Evolutionary conservation across 768 basidiomycete genomes (phyloP), one percentile per base, ranked within the genome.

Genomic region (Pulveroboletus sp.): DNA sequence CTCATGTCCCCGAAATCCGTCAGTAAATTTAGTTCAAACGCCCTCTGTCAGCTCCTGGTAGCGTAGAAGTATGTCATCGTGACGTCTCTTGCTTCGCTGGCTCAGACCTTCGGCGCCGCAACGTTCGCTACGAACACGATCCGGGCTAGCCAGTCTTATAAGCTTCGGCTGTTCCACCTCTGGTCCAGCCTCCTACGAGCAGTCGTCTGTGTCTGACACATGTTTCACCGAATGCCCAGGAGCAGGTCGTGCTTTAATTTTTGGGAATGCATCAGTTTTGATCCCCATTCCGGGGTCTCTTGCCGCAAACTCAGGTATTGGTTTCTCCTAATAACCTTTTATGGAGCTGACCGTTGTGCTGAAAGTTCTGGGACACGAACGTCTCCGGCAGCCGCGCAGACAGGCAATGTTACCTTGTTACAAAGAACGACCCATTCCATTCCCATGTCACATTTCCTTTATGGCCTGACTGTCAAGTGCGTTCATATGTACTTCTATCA

Each of bases 191-290:
- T 86, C 84, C 19, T 87, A 85, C 62, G 75, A 77, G 39, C 77
- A 74, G 53, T 71, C 74, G 1, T 67, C 78, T 0, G 50, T 63
- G 1, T 68, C 75, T n/a, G 65, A 80, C 55, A 63, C 71, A 5
- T 88, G 86, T 61, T 88, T 86, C 64, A 81, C 80, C 53, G 82
- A 86, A 63, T 61, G 70, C 23, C 85, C 85, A 19, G 85, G 85
- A 53, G 85, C 85, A 60, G 40, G 78, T 71, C 16, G 0, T 41
- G 12, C 12, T 40, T 30, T 27, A 9, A 0, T 26, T 44, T 36
- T 24, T 13, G 30, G 12, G 12, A 3, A n/a, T 26, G 5, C 9
- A 4, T 31, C 49, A 26, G 50, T 23, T 11, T 24, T 14, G 19
- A 24, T 29, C 7, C 11, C 26, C n/a, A 17, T 39, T 41, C 12